Percentiles rank a stretch among this genome's conserved stretches.
These are phyloP conservation scores for Arthrinium phaeospermum DNA, from an alignment of 2,329 filamentous ascomycete species.

Conservation along the genomic window DNA sequence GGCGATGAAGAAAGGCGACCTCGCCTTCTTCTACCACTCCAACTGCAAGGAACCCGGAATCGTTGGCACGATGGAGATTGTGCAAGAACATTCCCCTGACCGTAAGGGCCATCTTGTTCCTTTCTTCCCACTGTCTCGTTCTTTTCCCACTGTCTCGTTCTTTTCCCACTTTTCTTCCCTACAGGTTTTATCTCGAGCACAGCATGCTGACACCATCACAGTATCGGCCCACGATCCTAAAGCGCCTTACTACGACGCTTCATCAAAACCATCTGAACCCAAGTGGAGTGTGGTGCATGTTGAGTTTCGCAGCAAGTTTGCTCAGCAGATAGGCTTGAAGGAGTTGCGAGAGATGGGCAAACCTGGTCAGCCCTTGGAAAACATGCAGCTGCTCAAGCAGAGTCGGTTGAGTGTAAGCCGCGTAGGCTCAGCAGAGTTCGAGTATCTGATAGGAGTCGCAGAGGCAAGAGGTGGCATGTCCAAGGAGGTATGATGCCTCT, in stretches of 20 bases:
- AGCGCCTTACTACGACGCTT: constrained; percentile 83
- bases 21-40: constrained; percentile 97
- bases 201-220: constrained; percentile 41
- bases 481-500: constrained; percentile 22
- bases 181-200: neutral
- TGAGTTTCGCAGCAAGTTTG: constrained; percentile 83
- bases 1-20: constrained; percentile 87
- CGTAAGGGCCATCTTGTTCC: constrained; percentile 51
- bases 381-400: constrained; percentile 85
- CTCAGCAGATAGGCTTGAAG: constrained; percentile 70
- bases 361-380: constrained; percentile 62
- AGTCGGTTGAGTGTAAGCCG: constrained; percentile 81
- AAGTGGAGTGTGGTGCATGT: constrained; percentile 93
- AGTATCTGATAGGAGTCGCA: constrained; percentile 62
- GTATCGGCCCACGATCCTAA: constrained; percentile 73
- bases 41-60: constrained; percentile 91
- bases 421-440: constrained; percentile 70
- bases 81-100: constrained; percentile 82
- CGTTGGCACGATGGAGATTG: constrained; percentile 87
- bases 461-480: constrained; percentile 40
- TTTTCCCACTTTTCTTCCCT: neutral
- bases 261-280: constrained; percentile 70
- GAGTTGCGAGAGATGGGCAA: constrained; percentile 71
- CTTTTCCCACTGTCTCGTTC: neutral
- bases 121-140: neutral